These are phyloP conservation scores for Russula abietina DNA, from an alignment of 768 basidiomycete genomes.

Conservation along the genomic window DNA sequence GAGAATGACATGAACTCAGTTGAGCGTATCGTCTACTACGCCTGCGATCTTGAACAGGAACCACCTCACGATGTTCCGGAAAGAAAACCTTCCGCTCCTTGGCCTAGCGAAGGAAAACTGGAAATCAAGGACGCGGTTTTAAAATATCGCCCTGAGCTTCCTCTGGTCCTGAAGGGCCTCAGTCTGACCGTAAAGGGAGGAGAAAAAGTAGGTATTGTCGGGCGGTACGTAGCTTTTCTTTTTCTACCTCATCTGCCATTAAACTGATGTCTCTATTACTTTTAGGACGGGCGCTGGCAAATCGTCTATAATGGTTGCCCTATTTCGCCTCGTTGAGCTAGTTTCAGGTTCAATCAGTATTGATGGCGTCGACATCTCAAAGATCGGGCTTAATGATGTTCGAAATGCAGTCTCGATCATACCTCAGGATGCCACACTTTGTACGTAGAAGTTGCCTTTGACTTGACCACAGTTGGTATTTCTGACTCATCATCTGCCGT, in stretches of 20 bases:
- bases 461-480: slow-evolving; percentile 29
- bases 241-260: background rate
- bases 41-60: slow-evolving; percentile 75
- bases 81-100: slow-evolving; percentile 50
- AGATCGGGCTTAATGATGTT: slow-evolving; percentile 70
- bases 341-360: slow-evolving; percentile 67
- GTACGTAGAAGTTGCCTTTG: slow-evolving; percentile 40
- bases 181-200: slow-evolving; percentile 62
- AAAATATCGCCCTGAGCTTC: slow-evolving; percentile 83
- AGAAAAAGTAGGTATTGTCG: slow-evolving; percentile 92
- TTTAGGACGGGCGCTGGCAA: slow-evolving; percentile 76
- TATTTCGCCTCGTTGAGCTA: slow-evolving; percentile 82
- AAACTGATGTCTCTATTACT: slow-evolving; percentile 3
- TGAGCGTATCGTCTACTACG: slow-evolving; percentile 79
- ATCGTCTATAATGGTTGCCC: slow-evolving; percentile 84
- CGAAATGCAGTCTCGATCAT: slow-evolving; percentile 69
- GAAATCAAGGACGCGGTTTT: slow-evolving; percentile 72
- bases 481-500: slow-evolving; percentile 25
- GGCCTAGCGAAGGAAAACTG: slow-evolving; percentile 72
- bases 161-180: slow-evolving; percentile 76
- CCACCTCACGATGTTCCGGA: slow-evolving; percentile 61
- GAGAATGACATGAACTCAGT: slow-evolving; percentile 93
- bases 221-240: slow-evolving; percentile 38
- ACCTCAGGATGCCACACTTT: slow-evolving; percentile 62
- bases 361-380: slow-evolving; percentile 80